Evolutionary conservation across 2,329 filamentous ascomycete genomes (phyloP), one percentile per base, ranked within the genome.

Genomic region (Arachnopeziza araneosa): DNA sequence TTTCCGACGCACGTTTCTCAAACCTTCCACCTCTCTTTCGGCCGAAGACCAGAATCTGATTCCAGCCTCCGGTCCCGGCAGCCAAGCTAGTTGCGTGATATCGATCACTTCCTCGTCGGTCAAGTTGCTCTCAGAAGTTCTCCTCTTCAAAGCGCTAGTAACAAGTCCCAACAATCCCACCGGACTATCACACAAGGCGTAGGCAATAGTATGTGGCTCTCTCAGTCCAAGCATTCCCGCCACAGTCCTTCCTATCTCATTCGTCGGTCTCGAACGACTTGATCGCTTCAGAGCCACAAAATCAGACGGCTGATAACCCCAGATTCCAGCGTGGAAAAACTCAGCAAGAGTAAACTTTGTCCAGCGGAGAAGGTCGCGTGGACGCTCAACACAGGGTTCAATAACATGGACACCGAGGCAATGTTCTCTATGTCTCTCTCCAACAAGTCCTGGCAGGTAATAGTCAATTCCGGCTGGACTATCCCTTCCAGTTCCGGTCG

Each of bases 321-420:
- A 76, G n/a, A 82, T 76, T 0, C 80, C 71, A 0, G 75, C 74
- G 17, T 44, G 36, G 36, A 44, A 44, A 12, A 44, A 44, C 36
- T 44, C 36, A 7, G 36, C 36, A 4, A 44, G 36, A 44, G 36
- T 12, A 44, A 44, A 44, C 17, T 23, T 24, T 8, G 21, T 52
- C 50, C 50, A 52, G 9, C 50, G 21, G 8, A 22, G 24, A 22
- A 22, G 22, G 8, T 52, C 50, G 8, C n/a, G 79, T 1, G 86
- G 86, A 36, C 76, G 69, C 0, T 70, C 69, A 14, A 88, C 73
- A 0, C 80, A 76, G 1, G 86, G 85, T 12, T 82, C 82, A 50
- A 86, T 78, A 3, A 88, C 78, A 70, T 89, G 84, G 1, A 82
- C 76, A 0, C 83, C 86, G 4, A 85, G 65, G 66, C 85, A 88